Evolutionary conservation across 257 asterid species (phyloP).

Genomic region (Cynanchum wilfordii): DNA sequence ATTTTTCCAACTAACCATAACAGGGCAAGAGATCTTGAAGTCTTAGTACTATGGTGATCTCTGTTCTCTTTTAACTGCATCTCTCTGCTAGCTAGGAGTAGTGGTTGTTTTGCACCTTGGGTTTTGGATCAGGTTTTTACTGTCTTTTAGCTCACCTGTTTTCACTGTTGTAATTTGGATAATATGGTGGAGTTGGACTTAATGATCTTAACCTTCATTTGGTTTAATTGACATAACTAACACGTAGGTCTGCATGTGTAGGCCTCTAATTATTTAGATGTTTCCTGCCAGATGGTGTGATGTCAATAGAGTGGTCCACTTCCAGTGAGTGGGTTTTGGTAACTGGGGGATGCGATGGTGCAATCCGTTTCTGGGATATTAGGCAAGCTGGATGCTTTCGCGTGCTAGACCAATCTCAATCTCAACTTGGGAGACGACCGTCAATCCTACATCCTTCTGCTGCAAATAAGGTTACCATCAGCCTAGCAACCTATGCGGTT

Average conservation of each 20-base stretch:
- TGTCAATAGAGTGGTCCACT: constrained; percentile 96
- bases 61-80: neutral
- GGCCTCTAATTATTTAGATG: constrained; percentile 15
- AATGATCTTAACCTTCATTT: neutral
- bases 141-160: neutral
- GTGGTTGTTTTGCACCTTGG: neutral
- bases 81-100: neutral
- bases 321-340: constrained; percentile 92
- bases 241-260: too few species aligned
- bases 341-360: constrained; percentile 99
- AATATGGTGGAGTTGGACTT: neutral
- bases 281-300: constrained; percentile 75
- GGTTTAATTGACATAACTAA: neutral
- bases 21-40: neutral
- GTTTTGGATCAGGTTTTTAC: neutral
- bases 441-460: constrained; percentile 52
- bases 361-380: constrained; percentile 98
- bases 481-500: neutral
- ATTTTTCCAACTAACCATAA: neutral
- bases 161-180: neutral
- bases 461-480: constrained; percentile 52
- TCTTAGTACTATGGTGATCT: neutral
- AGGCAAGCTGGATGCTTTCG: constrained; percentile 95
- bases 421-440: constrained; percentile 93
- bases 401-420: constrained; percentile 78